Evolutionary conservation across 352 stramenopile species (phyloP).

Genomic region (Thalassiosira mediterranea): DNA sequence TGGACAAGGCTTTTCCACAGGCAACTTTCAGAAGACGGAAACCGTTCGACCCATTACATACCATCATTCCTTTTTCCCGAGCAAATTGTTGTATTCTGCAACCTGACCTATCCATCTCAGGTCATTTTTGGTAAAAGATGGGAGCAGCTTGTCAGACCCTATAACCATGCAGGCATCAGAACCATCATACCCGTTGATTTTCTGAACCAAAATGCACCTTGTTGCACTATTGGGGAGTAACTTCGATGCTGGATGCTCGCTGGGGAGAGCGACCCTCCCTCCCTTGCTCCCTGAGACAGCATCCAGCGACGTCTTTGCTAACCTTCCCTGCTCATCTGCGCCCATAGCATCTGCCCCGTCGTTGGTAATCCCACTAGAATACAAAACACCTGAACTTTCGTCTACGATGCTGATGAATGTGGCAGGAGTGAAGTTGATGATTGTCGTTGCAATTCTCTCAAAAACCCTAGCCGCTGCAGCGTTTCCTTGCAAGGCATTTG

Average conservation of each 20-base stretch:
- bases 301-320: constrained; percentile 35
- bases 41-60: no score
- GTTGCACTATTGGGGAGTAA: constrained; percentile 28
- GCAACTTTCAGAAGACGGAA: no score
- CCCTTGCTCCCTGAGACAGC: constrained; percentile 25
- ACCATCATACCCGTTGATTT: constrained; percentile 33
- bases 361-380: constrained; percentile 14
- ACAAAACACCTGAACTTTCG: constrained; percentile 32
- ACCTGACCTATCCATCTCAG: constrained; percentile 74
- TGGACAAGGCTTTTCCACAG: no score
- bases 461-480: constrained; percentile 5
- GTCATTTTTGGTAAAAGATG: constrained; percentile 70
- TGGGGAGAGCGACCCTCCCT: constrained; percentile 28
- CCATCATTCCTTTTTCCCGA: no score
- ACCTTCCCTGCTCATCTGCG: constrained; percentile 19
- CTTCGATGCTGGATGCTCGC: constrained; percentile 22
- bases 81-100: constrained; percentile 45
- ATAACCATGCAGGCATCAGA: constrained; percentile 60
- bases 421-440: constrained; percentile 50
- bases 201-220: constrained; percentile 72
- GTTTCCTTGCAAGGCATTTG: constrained; percentile 9
- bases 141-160: constrained; percentile 68
- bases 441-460: constrained; percentile 24
- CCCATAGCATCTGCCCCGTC: not conserved
- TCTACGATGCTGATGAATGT: constrained; percentile 30